Conservation (phyloP, 176 grass and related monocot species). For the Areca catechu region DNA sequence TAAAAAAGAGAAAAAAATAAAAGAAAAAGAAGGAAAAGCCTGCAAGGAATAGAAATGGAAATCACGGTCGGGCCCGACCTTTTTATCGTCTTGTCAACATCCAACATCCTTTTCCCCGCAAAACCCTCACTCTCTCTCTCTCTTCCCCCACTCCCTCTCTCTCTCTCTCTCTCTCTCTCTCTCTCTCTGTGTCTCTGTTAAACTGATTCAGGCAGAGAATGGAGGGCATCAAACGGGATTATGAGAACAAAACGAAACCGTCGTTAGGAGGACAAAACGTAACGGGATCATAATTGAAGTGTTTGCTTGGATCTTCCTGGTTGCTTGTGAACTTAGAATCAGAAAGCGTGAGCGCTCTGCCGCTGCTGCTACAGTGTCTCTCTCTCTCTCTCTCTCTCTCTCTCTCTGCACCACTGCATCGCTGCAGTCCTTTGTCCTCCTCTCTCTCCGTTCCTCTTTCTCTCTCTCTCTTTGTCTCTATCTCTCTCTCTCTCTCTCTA, state of each 20-base stretch:
- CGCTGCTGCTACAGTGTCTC: neutral
- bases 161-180: neutral
- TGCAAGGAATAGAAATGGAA: slow-evolving; percentile 20
- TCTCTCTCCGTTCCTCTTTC: neutral
- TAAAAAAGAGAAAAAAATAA: neutral
- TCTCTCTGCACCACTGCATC: neutral
- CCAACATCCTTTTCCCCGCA: slow-evolving; percentile 20
- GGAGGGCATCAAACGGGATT: too few relatives aligned
- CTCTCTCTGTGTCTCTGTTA: too few relatives aligned
- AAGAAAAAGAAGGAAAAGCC: slow-evolving; percentile 3
- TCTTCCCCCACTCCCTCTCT: neutral
- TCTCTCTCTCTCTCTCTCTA: neutral
- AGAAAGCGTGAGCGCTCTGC: neutral
- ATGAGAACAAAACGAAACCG: too few relatives aligned
- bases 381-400: neutral
- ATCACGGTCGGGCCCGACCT: slow-evolving; percentile 15
- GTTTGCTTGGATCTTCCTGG: too few relatives aligned
- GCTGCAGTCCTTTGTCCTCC: neutral
- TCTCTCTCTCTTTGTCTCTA: neutral
- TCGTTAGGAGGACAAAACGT: too few relatives aligned
- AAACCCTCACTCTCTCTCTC: neutral
- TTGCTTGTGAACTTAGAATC: neutral
- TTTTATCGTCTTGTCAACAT: slow-evolving; percentile 19
- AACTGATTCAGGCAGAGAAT: too few relatives aligned
- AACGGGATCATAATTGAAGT: too few relatives aligned